These are phyloP conservation scores for Penicillium cosmopolitanum DNA, from an alignment of 495 filamentous ascomycete species.

Conservation along the genomic window DNA sequence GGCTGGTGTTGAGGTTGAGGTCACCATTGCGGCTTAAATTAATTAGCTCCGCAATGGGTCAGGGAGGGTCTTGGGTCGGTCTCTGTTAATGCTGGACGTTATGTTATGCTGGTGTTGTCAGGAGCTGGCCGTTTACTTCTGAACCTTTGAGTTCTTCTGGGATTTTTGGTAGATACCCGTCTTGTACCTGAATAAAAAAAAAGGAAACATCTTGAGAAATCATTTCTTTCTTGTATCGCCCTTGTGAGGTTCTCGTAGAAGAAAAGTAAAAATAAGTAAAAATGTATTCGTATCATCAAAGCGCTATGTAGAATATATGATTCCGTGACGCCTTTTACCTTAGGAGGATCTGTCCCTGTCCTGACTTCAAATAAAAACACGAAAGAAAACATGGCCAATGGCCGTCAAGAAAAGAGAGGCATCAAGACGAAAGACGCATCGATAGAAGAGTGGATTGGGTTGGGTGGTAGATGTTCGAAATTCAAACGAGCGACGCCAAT, in stretches of 20 bases:
- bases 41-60: conserved; percentile 22
- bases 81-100: conserved; percentile 9
- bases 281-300: not conserved
- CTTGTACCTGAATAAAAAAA: conserved; percentile 44
- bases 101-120: conserved; percentile 9
- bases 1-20: conserved; percentile 99
- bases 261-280: not conserved
- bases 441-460: no score
- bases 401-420: no score
- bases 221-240: not conserved
- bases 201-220: conserved; percentile 38
- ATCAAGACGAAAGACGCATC: no score
- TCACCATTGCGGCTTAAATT: conserved; percentile 95
- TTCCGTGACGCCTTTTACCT: not conserved
- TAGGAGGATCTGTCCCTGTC: not conserved
- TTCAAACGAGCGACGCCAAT: no score
- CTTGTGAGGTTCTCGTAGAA: not conserved
- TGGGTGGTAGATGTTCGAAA: no score
- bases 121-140: conserved; percentile 23
- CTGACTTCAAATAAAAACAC: not conserved
- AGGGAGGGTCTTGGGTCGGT: conserved; percentile 27
- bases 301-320: not conserved
- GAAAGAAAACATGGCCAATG: no score
- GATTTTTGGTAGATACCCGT: conserved; percentile 37
- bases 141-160: conserved; percentile 15